These are phyloP conservation scores for Yamadazyma songkhlaensis DNA, from an alignment of 1,139 yeast genomes.

Conservation along the genomic window DNA sequence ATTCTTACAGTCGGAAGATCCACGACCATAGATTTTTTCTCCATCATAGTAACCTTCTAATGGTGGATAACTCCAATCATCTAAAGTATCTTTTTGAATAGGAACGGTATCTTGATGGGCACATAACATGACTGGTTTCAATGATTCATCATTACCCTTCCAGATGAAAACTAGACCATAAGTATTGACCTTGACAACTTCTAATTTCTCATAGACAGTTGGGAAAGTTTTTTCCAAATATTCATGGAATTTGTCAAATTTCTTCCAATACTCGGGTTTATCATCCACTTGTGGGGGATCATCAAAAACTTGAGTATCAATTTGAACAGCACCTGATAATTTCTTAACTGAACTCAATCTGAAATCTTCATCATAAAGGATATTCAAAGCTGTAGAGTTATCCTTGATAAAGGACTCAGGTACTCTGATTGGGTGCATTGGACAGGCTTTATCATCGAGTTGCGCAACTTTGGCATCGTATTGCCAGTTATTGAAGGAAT, in stretches of 20 bases:
- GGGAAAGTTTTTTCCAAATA: slow-evolving; percentile 62
- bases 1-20: slow-evolving; percentile 43
- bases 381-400: slow-evolving; percentile 32
- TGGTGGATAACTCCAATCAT: slow-evolving; percentile 68
- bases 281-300: slow-evolving; percentile 39
- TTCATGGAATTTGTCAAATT: slow-evolving; percentile 52
- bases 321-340: slow-evolving; percentile 41
- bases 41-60: slow-evolving; percentile 70
- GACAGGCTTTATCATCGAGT: slow-evolving; percentile 10
- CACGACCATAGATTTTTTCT: slow-evolving; percentile 36
- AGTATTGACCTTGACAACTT: slow-evolving; percentile 57
- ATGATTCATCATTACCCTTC: slow-evolving; percentile 51
- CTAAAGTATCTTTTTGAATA: slow-evolving; percentile 55
- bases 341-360: slow-evolving; percentile 33
- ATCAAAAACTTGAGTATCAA: slow-evolving; percentile 46
- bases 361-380: slow-evolving; percentile 32
- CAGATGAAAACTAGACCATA: slow-evolving; percentile 67
- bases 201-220: slow-evolving; percentile 44
- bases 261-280: slow-evolving; percentile 36
- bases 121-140: slow-evolving; percentile 66
- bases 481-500: neutral
- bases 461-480: neutral
- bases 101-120: slow-evolving; percentile 90
- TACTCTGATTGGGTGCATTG: slow-evolving; percentile 25
- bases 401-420: slow-evolving; percentile 30